Conservation (phyloP, 2,329 filamentous ascomycete genomes). For the Hypoxylon sp. region DNA sequence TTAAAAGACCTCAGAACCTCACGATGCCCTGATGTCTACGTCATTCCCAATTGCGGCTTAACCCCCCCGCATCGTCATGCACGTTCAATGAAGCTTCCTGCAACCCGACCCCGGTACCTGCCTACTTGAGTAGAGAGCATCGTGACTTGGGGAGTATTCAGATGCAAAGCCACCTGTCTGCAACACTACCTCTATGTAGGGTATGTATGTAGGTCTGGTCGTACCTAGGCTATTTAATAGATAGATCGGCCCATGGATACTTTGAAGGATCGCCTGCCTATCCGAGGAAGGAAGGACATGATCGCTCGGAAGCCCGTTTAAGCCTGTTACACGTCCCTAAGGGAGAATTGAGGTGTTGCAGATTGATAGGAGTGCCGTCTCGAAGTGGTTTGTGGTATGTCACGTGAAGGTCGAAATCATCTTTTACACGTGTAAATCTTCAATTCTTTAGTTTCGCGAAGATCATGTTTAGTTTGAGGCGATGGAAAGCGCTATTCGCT, state of each 20-base stretch:
- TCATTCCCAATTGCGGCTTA: slow-evolving; percentile 36
- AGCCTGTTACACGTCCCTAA: slow-evolving; percentile 11
- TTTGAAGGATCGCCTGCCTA: slow-evolving; percentile 32
- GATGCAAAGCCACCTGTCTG: slow-evolving; percentile 39
- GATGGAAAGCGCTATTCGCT: slow-evolving; percentile 4
- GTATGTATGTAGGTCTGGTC: slow-evolving; percentile 10
- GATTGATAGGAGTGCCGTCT: slow-evolving; percentile 12
- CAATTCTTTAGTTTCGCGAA: background rate
- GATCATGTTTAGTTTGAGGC: background rate
- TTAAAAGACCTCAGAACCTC: background rate
- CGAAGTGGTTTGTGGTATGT: slow-evolving; percentile 13
- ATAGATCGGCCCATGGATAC: background rate
- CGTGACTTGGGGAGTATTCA: slow-evolving; percentile 18
- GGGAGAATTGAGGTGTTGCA: slow-evolving; percentile 2
- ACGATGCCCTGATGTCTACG: slow-evolving; percentile 20
- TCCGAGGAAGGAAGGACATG: slow-evolving; percentile 36
- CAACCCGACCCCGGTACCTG: slow-evolving; percentile 13
- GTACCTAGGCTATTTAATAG: slow-evolving; percentile 23
- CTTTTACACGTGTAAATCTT: slow-evolving; percentile 5
- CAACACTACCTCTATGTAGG: too few relatives aligned
- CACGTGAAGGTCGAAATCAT: background rate
- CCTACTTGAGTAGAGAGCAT: slow-evolving; percentile 13
- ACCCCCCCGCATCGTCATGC: slow-evolving; percentile 36
- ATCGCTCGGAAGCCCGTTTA: slow-evolving; percentile 9
- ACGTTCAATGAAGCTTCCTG: slow-evolving; percentile 37